Evolutionary conservation across 73 alveolate genomes (phyloP), one percentile per base, ranked within the genome.

Genomic region (Paramecium sexaurelia): DNA sequence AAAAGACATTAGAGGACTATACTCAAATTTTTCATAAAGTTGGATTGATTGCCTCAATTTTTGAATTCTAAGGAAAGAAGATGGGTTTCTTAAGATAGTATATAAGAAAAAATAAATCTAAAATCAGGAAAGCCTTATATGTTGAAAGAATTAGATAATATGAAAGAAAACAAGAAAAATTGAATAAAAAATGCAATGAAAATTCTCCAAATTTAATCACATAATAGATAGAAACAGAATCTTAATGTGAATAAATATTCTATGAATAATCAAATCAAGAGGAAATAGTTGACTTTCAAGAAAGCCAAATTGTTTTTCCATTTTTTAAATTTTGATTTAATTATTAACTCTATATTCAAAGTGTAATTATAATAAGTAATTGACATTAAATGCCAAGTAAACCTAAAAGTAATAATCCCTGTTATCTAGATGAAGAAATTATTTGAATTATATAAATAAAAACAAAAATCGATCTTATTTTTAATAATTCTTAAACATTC

Each of bases 1-100:
- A 78, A 78, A 78, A 78, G 55, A 78, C 90, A 11, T 61, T 78
- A 8, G 90, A 78, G 20, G 90, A 78, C 40, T 78, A 78, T 26
- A 78, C 90, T 45, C 17, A 78, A 45, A 29, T 78, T 20, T 78
- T 78, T 45, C 40, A 37, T 11, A 78, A 78, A 78, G 75, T 78
- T 17, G 55, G 17, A 7, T 43, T 78, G 11, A 19, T 45, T 8
- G 43, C 61, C 1, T 20, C 45, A n/a, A 0, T 45, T 2, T 20
- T 8, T 24, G 61, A 41, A 9, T 78, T 78, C 41, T 20, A 20
- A 1, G 90, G 55, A 20, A 78, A 78, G 29, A 78, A 78, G 55
- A 78, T 78, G 90, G 90, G 90, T n/a, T 41, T 19, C 29, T 40
- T 78, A 20, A 37, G 90, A 4, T 24, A 43, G 4, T 78, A 0